Percentiles rank a stretch among this genome's conserved stretches.
These are phyloP conservation scores for Phaeosphaeriaceae sp. DNA, from an alignment of 2,329 filamentous ascomycete species.

Conservation along the genomic window DNA sequence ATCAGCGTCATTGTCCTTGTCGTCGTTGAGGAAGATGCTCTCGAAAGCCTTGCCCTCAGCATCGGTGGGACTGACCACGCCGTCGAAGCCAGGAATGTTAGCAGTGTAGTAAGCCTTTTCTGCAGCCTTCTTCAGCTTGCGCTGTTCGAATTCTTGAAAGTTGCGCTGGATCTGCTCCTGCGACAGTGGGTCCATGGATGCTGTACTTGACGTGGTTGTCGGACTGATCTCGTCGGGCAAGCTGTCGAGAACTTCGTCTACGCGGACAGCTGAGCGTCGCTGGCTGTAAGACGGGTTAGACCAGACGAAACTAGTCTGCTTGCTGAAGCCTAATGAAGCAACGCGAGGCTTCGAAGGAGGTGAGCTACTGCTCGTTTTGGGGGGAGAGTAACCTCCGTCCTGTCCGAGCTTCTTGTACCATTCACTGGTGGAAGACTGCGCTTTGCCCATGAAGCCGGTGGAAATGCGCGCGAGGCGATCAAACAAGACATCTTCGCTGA, in stretches of 20 bases:
- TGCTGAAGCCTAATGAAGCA: not conserved
- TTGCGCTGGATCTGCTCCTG: constrained; percentile 12
- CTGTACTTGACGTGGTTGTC: not conserved
- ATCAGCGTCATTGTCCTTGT: constrained; percentile 15
- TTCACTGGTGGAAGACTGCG: not conserved
- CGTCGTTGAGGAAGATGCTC: constrained; percentile 22
- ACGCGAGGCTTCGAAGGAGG: not conserved
- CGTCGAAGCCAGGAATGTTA: constrained; percentile 6
- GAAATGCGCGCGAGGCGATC: not conserved
- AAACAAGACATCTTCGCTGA: not conserved
- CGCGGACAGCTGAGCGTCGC: not conserved
- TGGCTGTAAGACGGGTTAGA: not conserved
- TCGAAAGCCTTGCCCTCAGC: constrained; percentile 24
- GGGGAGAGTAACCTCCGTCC: not conserved
- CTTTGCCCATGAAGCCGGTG: constrained; percentile 6
- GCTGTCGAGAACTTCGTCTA: not conserved
- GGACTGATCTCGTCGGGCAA: constrained; percentile 1
- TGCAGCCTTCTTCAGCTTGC: constrained; percentile 8
- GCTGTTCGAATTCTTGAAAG: constrained; percentile 1
- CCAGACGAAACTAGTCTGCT: constrained; percentile 1
- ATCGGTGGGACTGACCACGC: constrained; percentile 13
- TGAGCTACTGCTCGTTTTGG: not conserved
- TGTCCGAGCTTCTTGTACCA: not conserved
- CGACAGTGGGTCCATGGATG: constrained; percentile 1
- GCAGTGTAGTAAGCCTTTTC: constrained; percentile 8